phyloP scores from a whole-genome alignment of 371 early-diverging fungal species.

The Mortierella sp. region DNA sequence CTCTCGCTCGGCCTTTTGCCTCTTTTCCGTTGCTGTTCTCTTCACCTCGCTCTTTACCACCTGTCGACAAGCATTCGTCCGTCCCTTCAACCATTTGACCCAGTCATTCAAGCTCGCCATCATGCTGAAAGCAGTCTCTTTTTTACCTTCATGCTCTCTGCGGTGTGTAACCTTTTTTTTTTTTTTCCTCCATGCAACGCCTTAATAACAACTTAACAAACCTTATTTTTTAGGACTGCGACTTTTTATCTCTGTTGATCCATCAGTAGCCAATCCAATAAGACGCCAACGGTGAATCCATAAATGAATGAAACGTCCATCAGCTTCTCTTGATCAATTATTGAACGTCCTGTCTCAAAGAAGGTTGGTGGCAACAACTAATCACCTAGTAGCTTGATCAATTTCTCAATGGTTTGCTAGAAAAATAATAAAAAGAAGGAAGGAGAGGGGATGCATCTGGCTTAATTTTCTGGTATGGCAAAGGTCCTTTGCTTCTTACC shows the following conservation, averaged over 20 bases:
- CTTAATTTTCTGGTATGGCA: not conserved
- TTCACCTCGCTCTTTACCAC: not conserved
- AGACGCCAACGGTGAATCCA: not conserved
- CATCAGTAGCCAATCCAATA: slow-evolving; percentile 8
- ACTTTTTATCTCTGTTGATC: slow-evolving; percentile 5
- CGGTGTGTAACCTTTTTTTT: slow-evolving; percentile 19
- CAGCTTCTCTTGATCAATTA: not conserved
- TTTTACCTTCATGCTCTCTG: not conserved
- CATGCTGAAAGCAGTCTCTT: not conserved
- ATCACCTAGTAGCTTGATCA: not conserved
- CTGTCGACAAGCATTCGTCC: not conserved
- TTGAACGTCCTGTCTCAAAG: not conserved
- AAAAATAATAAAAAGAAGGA: no score
- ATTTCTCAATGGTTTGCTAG: not conserved
- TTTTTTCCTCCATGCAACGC: slow-evolving; percentile 16
- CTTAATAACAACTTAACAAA: slow-evolving; percentile 22
- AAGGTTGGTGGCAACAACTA: not conserved
- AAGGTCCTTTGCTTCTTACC: not conserved
- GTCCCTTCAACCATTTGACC: not conserved
- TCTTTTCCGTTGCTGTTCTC: not conserved
- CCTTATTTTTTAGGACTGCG: slow-evolving; percentile 7
- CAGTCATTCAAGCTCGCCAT: not conserved
- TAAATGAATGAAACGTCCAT: slow-evolving; percentile 9
- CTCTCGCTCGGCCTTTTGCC: not conserved
- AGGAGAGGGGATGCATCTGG: no score